Conservation (phyloP, 2,329 filamentous ascomycete species). For the Dactylonectria estremocensis region DNA sequence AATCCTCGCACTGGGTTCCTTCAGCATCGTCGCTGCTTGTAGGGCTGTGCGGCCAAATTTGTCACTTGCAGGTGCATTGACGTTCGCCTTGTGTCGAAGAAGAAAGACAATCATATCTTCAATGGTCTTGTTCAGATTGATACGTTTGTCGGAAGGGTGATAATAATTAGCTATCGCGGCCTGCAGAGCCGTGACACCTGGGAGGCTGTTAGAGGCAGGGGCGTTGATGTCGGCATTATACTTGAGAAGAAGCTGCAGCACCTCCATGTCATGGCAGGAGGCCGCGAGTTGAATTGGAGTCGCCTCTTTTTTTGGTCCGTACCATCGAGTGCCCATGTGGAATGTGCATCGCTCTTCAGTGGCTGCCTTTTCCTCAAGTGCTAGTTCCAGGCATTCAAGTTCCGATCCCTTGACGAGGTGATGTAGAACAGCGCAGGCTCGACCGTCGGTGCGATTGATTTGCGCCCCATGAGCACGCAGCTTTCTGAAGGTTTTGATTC, state of each 20-base stretch:
- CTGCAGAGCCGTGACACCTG: slow-evolving; percentile 14
- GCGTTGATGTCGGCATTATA: slow-evolving; percentile 15
- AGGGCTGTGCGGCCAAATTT: slow-evolving; percentile 13
- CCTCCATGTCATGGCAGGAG: neutral
- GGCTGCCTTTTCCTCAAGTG: neutral
- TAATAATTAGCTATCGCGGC: neutral
- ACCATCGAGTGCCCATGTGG: neutral
- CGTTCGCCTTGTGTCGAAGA: slow-evolving; percentile 2
- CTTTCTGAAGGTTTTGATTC: slow-evolving; percentile 1
- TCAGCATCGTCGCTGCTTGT: slow-evolving; percentile 4
- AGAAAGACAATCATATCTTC: neutral
- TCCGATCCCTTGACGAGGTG: neutral
- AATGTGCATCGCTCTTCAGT: slow-evolving; percentile 1
- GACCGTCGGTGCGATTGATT: neutral
- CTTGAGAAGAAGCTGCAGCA: slow-evolving; percentile 5
- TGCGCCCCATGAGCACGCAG: slow-evolving; percentile 1
- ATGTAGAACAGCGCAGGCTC: neutral
- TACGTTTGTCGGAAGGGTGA: neutral
- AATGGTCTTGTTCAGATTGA: neutral
- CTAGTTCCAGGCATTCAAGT: slow-evolving; percentile 2
- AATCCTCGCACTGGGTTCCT: neutral
- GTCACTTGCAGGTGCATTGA: slow-evolving; percentile 13
- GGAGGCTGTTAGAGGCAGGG: neutral
- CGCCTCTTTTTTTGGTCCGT: neutral
- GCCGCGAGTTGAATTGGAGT: slow-evolving; percentile 15